Base-by-base conservation (phyloP, 2,329 filamentous ascomycete species). In the Paramyrothecium sp. region DNA sequence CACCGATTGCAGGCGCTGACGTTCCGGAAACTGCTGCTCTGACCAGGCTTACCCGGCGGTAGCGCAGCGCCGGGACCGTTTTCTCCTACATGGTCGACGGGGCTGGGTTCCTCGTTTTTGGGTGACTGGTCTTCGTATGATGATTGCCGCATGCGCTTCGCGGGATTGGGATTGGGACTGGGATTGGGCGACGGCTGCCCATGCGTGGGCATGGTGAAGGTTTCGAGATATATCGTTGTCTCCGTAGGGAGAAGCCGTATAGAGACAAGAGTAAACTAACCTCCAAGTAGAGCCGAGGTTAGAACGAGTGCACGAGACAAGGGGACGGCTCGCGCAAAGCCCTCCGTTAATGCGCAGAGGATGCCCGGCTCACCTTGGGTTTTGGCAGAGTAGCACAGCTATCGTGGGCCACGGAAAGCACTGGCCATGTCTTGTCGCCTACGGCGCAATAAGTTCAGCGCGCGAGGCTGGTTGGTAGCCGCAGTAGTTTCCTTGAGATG, bases 1-100 rank as follows among this genome's bases (percentile, higher is more conserved):
- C 94, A 98, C 46, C 92, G 86, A 77, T 97, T 97, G 76, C 94
- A 98, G 56, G 94, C 94, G 72, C 91, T 96, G 62, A 98, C 94
- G 72, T 93, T 94, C 66, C 90, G 88, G 69, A 94, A 94, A 63
- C 81, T 87, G 71, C 81, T 86, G 71, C 83, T 85, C 71, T 86
- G 83, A 11, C 81, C 81, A 16, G 77, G 72, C 66, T 83, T 85
- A 53, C 69, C 68, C 53, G 70, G 63, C 41, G 71, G 66, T 34
- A 69, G 60, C 17, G 60, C 60, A 22, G 68, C 63, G 44, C 67
- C 67, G 53, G 68, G 66, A 62, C 54, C 69, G 64, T 55, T 41
- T 22, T 49, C 50, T 33, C 60, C 63, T 57, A 66, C 65, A 61
- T 72, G 68, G 56, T 74, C 76, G 55, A 62, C 54, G 17, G 67